phyloP scores from a whole-genome alignment of 2,329 filamentous ascomycete genomes.

The Colletotrichum sublineola region DNA sequence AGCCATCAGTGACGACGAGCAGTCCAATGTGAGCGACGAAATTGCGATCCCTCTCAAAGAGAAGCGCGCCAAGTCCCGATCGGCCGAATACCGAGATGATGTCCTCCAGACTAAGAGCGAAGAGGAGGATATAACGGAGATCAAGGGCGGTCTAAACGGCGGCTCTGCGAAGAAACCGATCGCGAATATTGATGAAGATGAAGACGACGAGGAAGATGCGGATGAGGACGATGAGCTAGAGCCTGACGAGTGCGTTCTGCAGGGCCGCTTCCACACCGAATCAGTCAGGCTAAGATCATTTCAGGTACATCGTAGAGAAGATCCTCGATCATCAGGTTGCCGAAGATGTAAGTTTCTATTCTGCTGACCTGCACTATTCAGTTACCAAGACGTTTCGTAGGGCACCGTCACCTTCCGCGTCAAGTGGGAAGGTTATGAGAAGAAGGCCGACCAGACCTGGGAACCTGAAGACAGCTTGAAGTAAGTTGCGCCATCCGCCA shows the following conservation, averaged over 20 bases:
- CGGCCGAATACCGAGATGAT: conserved; percentile 27
- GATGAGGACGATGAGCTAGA: conserved; percentile 58
- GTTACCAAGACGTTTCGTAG: conserved; percentile 47
- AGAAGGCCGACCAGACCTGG: conserved; percentile 80
- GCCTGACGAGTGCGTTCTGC: conserved; percentile 47
- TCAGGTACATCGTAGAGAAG: conserved; percentile 80
- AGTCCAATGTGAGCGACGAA: conserved; percentile 47
- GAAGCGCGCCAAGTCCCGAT: conserved; percentile 31
- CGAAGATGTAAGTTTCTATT: conserved; percentile 60
- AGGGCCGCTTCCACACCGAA: background rate
- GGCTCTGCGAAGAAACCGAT: conserved; percentile 46
- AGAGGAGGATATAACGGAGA: conserved; percentile 4
- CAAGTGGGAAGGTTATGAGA: conserved; percentile 85
- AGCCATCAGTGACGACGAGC: conserved; percentile 56
- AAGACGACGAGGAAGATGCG: conserved; percentile 54
- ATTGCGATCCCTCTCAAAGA: conserved; percentile 26
- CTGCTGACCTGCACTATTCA: background rate
- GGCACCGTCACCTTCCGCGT: conserved; percentile 74
- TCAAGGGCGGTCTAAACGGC: conserved; percentile 34
- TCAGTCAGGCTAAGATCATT: conserved; percentile 39
- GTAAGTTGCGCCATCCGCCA: conserved; percentile 53
- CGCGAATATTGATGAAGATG: conserved; percentile 46
- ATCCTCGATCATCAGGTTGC: conserved; percentile 76
- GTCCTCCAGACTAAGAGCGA: conserved; percentile 32
- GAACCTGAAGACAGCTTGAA: conserved; percentile 80